These are phyloP conservation scores for Fusarium domesticum DNA, from an alignment of 2,329 filamentous ascomycete species.

Conservation along the genomic window DNA sequence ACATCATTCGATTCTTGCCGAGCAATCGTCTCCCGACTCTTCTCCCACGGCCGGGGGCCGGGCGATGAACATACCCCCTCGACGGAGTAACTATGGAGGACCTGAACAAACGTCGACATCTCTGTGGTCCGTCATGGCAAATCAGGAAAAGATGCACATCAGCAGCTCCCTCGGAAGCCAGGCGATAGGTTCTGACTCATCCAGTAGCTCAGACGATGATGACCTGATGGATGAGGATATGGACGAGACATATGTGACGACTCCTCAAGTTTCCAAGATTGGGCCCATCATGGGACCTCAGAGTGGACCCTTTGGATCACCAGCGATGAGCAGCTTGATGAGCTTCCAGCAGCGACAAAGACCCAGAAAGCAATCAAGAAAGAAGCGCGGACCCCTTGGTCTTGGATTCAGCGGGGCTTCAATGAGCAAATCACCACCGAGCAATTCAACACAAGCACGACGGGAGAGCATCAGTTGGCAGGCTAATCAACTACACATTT, in stretches of 20 bases:
- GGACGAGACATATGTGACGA: constrained; percentile 78
- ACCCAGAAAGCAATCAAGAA: constrained; percentile 64
- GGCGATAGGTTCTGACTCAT: constrained; percentile 70
- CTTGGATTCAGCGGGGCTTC: constrained; percentile 49
- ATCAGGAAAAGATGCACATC: constrained; percentile 66
- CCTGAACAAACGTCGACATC: constrained; percentile 66
- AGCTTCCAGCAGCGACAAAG: constrained; percentile 79
- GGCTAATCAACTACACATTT: constrained; percentile 82
- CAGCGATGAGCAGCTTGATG: constrained; percentile 71
- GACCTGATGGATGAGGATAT: constrained; percentile 70
- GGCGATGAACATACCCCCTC: constrained; percentile 60
- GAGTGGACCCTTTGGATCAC: constrained; percentile 63
- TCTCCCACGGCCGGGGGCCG: constrained; percentile 77
- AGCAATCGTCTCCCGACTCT: constrained; percentile 82
- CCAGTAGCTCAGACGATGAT: constrained; percentile 69
- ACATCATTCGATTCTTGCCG: constrained; percentile 90
- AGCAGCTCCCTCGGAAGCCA: constrained; percentile 80
- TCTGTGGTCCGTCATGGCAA: constrained; percentile 68
- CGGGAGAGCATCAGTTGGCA: constrained; percentile 89
- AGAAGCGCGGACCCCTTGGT: constrained; percentile 49
- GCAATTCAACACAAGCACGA: constrained; percentile 51
- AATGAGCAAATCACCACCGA: constrained; percentile 73
- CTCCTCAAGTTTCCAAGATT: constrained; percentile 70
- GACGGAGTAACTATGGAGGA: constrained; percentile 48
- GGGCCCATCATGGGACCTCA: constrained; percentile 44